Evolutionary conservation across 306 rosid species (phyloP), one percentile per base, ranked within the genome.

Genomic region (Cicer cuneatum): DNA sequence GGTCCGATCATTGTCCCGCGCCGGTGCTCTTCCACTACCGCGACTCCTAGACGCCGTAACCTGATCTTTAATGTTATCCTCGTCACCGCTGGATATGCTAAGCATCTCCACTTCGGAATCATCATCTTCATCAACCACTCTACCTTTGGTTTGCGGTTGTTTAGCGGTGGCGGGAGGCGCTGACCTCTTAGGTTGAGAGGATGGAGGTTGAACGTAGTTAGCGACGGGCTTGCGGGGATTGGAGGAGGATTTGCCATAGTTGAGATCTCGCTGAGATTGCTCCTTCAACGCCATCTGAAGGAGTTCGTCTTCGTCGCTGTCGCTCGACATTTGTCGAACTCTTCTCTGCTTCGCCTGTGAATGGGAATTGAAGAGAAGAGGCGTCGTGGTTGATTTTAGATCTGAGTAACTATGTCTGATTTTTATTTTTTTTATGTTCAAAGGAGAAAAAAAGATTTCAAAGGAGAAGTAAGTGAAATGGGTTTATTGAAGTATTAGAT

Each of bases 41-140:
- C 86, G 88, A 57, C 71, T 72, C 66, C 47, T 76, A 2, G 92
- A 79, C 14, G 83, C 73, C 21, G 74, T 77, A 19, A 66, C 24
- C 47, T 74, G 76, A 79, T 76, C 84, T 48, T 62, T 81, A 13
- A 82, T 63, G 63, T 82, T 73, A 54, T 94, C 99, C 71, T 92
- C 99, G 4, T 94, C 99, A 12, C 99, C 99, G 62, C 99, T 94
- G 10, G 99, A 94, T 58, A 94, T 94, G 82, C 99, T 94, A 72
- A 94, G 95, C 99, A 94, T 87, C 83, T 94, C 99, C 3, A 92
- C 92, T 72, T 94, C 97, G 1, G 99, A 94, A 81, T 92, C 99
- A 6, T 94, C 99, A 35, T 94, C 99, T 0, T 92, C 92, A 35
- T 92, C 98, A 2, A 68, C 87, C 42, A 58, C 75, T 41, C 89